These are phyloP conservation scores for Aspergillus viridinutans DNA, from an alignment of 2,329 filamentous ascomycete genomes.

Conservation along the genomic window DNA sequence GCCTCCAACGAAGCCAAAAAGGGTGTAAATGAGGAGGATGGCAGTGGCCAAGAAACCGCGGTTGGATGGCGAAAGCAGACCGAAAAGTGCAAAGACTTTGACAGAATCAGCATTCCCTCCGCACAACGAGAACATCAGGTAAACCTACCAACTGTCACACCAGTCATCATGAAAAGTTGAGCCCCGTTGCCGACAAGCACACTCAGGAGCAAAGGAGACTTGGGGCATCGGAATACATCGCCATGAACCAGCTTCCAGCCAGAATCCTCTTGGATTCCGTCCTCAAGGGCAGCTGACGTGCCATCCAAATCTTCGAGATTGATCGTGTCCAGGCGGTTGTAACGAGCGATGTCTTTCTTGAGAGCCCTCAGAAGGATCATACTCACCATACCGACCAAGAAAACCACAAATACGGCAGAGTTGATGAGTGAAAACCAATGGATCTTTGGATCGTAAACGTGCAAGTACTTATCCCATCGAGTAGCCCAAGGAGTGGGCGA, in stretches of 20 bases:
- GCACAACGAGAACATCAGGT: neutral
- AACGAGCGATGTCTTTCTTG: conserved; percentile 91
- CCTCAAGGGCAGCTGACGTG: conserved; percentile 69
- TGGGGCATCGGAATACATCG: conserved; percentile 89
- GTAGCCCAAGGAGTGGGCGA: conserved; percentile 91
- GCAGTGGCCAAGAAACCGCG: conserved; percentile 90
- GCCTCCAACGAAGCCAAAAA: conserved; percentile 88
- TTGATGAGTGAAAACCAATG: conserved; percentile 99
- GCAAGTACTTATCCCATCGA: conserved; percentile 97
- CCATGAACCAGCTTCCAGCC: conserved; percentile 98
- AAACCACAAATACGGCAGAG: conserved; percentile 89
- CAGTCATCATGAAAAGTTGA: conserved; percentile 97
- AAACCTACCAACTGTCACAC: conserved; percentile 69
- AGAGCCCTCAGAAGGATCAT: conserved; percentile 87
- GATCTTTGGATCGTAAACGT: conserved; percentile 95
- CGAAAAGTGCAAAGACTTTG: conserved; percentile 76
- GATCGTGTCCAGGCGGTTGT: conserved; percentile 90
- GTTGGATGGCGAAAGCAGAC: conserved; percentile 93
- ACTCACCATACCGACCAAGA: conserved; percentile 84
- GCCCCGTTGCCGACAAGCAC: conserved; percentile 88
- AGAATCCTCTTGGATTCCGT: conserved; percentile 94
- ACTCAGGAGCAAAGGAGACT: conserved; percentile 76
- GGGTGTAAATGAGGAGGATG: conserved; percentile 86
- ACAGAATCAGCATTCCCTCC: conserved; percentile 6
- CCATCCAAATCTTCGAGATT: conserved; percentile 84